A percentile compares a stretch with the other conserved stretches of the same genome.
phyloP scores from a whole-genome alignment of 345 rosid species.

The Citrus trifoliata region DNA sequence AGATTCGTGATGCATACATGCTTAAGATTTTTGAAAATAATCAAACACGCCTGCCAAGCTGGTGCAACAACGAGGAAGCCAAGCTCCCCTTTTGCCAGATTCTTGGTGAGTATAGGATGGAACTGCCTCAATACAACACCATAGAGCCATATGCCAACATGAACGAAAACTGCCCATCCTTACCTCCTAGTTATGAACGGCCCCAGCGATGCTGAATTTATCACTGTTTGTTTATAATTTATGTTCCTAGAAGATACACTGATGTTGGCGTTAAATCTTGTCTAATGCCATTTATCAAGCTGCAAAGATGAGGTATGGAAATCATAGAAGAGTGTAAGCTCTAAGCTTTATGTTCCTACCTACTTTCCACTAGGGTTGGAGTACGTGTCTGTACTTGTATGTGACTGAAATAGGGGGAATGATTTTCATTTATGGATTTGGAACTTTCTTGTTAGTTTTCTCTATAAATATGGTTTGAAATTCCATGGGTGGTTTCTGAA shows the following conservation, averaged over 20 bases:
- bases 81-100: slow-evolving; percentile 77
- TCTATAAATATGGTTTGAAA: not conserved
- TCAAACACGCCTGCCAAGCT: slow-evolving; percentile 68
- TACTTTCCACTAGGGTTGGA: not conserved
- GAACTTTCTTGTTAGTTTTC: not conserved
- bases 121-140: slow-evolving; percentile 75
- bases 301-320: slow-evolving; percentile 10
- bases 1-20: slow-evolving; percentile 93
- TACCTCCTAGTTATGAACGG: slow-evolving; percentile 83
- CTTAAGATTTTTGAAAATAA: slow-evolving; percentile 72
- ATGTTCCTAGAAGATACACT: not conserved
- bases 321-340: not conserved
- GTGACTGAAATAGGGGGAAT: not conserved
- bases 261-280: not conserved
- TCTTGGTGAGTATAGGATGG: slow-evolving; percentile 85
- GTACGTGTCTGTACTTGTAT: slow-evolving; percentile 7
- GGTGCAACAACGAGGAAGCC: slow-evolving; percentile 65
- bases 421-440: not conserved
- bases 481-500: not conserved
- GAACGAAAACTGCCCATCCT: slow-evolving; percentile 91
- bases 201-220: slow-evolving; percentile 52
- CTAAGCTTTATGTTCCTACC: not conserved
- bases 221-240: slow-evolving; percentile 4
- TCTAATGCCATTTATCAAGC: not conserved
- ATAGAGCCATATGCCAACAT: slow-evolving; percentile 79